A percentile compares a stretch with the other conserved stretches of the same genome.
phyloP scores from a whole-genome alignment of 768 basidiomycete genomes.

The Cyclocybe cylindracea region DNA sequence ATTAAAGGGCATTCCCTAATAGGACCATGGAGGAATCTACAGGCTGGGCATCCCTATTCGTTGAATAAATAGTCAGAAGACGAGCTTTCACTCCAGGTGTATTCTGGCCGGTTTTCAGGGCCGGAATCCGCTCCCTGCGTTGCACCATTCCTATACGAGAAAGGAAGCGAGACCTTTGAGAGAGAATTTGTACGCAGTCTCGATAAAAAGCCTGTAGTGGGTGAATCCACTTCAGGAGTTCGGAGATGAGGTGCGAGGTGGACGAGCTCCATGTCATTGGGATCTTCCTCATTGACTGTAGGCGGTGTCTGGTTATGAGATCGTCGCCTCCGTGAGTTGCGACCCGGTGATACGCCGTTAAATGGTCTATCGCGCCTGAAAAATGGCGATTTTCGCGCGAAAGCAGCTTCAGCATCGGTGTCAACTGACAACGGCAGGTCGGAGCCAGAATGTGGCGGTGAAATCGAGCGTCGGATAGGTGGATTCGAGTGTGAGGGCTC shows the following conservation, averaged over 20 bases:
- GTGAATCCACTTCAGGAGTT: constrained; percentile 9
- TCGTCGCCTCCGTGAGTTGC: constrained; percentile 26
- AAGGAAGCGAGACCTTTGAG: constrained; percentile 40
- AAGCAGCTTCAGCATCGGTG: constrained; percentile 77
- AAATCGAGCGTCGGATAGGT: constrained; percentile 15
- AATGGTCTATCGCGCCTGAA: constrained; percentile 49
- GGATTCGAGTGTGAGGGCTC: constrained; percentile 11
- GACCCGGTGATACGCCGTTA: constrained; percentile 28
- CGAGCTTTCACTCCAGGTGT: constrained; percentile 60
- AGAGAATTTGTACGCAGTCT: constrained; percentile 46
- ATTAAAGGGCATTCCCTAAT: too few relatives aligned
- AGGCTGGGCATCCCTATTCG: neutral
- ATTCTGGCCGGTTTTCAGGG: constrained; percentile 31
- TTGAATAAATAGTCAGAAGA: constrained; percentile 40
- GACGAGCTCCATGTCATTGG: constrained; percentile 2
- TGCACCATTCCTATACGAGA: constrained; percentile 24
- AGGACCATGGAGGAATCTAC: neutral
- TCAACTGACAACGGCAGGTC: constrained; percentile 72
- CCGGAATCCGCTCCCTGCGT: constrained; percentile 22
- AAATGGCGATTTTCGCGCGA: constrained; percentile 55
- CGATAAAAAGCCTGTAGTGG: constrained; percentile 35
- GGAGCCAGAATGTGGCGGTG: constrained; percentile 39
- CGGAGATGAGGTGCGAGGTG: constrained; percentile 7
- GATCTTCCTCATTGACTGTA: constrained; percentile 11
- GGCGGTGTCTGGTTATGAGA: constrained; percentile 27